A percentile compares a stretch with the other conserved stretches of the same genome.
Evolutionary conservation across 2,329 filamentous ascomycete species (phyloP).

Genomic region (Diplocarpon rosae): DNA sequence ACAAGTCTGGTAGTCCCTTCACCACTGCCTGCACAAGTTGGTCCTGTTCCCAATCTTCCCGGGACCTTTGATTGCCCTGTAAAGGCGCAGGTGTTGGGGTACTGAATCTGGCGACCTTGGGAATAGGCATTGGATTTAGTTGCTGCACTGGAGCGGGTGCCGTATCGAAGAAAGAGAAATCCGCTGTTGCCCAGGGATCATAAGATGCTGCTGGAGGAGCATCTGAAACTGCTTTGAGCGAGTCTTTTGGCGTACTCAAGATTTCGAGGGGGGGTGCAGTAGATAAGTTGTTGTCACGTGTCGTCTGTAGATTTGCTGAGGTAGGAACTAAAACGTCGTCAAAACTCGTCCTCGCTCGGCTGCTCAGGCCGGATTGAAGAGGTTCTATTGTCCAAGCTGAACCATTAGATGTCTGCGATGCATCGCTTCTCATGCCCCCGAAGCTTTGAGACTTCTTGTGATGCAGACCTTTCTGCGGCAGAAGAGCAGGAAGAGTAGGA

Average conservation of each 20-base stretch:
- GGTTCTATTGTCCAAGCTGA: background rate
- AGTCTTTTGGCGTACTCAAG: background rate
- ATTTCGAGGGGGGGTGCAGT: background rate
- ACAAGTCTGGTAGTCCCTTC: conserved; percentile 26
- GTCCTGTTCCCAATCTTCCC: conserved; percentile 26
- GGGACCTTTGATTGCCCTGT: conserved; percentile 14
- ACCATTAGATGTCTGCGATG: background rate
- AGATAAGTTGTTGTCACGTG: background rate
- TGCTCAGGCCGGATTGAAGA: background rate
- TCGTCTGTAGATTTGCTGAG: background rate
- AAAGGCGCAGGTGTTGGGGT: conserved; percentile 4
- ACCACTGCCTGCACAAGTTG: conserved; percentile 25
- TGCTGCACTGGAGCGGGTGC: conserved; percentile 4
- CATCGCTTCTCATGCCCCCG: background rate
- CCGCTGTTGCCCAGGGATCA: conserved; percentile 28
- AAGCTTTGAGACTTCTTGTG: conserved; percentile 20
- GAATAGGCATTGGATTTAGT: background rate
- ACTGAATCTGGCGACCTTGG: conserved; percentile 4
- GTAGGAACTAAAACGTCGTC: background rate
- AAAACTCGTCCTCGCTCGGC: conserved; percentile 4
- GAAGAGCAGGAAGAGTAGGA: conserved; percentile 9
- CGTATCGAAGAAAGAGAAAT: conserved; percentile 30
- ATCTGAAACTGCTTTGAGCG: background rate
- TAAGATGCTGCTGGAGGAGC: conserved; percentile 1
- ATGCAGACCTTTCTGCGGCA: conserved; percentile 4